Conservation (phyloP, 2,329 filamentous ascomycete species). For the Fusarium solani-melongenae region DNA sequence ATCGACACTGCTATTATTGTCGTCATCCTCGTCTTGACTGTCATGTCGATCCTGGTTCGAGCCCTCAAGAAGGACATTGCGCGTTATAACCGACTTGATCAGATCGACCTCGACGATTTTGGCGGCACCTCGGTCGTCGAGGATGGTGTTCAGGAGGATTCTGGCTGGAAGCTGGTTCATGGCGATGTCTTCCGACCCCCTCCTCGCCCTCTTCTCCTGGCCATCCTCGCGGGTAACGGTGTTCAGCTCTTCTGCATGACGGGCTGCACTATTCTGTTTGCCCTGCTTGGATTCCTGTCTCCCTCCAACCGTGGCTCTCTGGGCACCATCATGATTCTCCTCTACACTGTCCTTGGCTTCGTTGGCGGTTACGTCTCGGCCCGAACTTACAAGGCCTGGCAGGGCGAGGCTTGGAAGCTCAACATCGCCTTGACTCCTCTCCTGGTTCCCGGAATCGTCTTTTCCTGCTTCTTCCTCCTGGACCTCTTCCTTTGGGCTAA, state of each 20-base stretch:
- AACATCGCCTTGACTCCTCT: constrained; percentile 91
- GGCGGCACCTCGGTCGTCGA: constrained; percentile 82
- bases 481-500: constrained; percentile 98
- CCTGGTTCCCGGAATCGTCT: constrained; percentile 87
- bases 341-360: constrained; percentile 93
- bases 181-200: constrained; percentile 96
- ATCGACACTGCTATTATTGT: constrained; percentile 97
- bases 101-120: constrained; percentile 90
- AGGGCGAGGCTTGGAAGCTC: constrained; percentile 92
- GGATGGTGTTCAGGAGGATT: constrained; percentile 96
- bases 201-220: constrained; percentile 83
- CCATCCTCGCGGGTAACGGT: constrained; percentile 90
- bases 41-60: constrained; percentile 89
- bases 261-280: constrained; percentile 92
- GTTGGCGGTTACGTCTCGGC: constrained; percentile 92
- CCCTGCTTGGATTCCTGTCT: constrained; percentile 92
- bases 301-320: constrained; percentile 95
- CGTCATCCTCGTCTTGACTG: constrained; percentile 88
- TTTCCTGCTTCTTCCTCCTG: constrained; percentile 88
- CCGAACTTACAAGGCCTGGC: constrained; percentile 93
- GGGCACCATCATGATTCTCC: constrained; percentile 90
- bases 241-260: constrained; percentile 98
- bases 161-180: constrained; percentile 97
- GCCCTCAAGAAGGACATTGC: constrained; percentile 95
- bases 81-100: constrained; percentile 93